Evolutionary conservation across 2,329 filamentous ascomycete species (phyloP).

Genomic region (Xylariaceae sp.): DNA sequence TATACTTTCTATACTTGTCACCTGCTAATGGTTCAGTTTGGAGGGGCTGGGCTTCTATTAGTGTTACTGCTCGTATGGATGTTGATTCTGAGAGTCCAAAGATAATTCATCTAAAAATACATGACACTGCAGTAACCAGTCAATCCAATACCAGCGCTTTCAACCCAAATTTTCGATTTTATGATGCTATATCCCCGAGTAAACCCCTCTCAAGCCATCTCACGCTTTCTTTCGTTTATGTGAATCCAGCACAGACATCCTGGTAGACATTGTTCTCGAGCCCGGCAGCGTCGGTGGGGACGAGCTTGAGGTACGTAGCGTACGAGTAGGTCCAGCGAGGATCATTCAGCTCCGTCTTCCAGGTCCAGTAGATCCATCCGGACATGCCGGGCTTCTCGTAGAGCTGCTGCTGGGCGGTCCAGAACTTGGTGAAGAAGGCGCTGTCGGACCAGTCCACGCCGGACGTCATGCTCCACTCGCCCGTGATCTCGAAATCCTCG

Average conservation of each 20-base stretch:
- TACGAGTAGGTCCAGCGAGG: slow-evolving; percentile 36
- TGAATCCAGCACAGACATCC: slow-evolving; percentile 35
- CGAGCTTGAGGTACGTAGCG: slow-evolving; percentile 26
- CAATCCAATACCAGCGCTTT: too few species aligned
- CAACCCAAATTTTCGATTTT: too few species aligned
- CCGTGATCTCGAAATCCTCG: slow-evolving; percentile 31
- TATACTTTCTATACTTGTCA: too few species aligned
- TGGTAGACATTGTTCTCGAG: slow-evolving; percentile 35
- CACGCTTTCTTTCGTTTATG: slow-evolving; percentile 12
- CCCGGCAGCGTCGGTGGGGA: slow-evolving; percentile 32
- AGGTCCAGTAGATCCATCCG: slow-evolving; percentile 36
- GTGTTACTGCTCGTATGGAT: too few species aligned
- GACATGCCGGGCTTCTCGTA: slow-evolving; percentile 35
- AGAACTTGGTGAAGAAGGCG: slow-evolving; percentile 32
- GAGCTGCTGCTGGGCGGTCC: slow-evolving; percentile 36
- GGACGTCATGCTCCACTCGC: slow-evolving; percentile 38
- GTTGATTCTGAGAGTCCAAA: too few species aligned
- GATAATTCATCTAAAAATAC: too few species aligned
- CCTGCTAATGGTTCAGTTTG: too few species aligned
- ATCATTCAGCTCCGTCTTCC: slow-evolving; percentile 35
- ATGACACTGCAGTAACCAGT: too few species aligned
- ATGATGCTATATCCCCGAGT: too few species aligned
- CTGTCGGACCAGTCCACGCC: slow-evolving; percentile 24
- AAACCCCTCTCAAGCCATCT: too few species aligned
- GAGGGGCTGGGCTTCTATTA: too few species aligned